Percentiles rank a stretch among this genome's conserved stretches.
These are phyloP conservation scores for Aspergillus taichungensis DNA, from an alignment of 495 filamentous ascomycete genomes.

Conservation along the genomic window DNA sequence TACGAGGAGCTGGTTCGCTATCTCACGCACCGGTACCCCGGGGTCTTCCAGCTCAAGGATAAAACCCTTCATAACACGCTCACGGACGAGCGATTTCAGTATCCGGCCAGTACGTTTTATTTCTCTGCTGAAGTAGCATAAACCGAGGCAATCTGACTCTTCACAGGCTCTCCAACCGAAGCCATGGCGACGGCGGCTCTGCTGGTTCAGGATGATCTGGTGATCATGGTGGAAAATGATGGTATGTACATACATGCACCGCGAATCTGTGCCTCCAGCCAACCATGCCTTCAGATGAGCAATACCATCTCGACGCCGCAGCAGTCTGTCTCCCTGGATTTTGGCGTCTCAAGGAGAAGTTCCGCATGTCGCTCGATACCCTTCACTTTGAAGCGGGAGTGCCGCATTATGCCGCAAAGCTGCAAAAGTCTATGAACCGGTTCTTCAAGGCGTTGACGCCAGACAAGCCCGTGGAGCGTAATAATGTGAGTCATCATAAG, in stretches of 20 bases:
- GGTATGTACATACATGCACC: too few species aligned
- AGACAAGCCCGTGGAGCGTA: slow-evolving; percentile 44
- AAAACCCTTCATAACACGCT: slow-evolving; percentile 54
- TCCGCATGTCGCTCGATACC: slow-evolving; percentile 62
- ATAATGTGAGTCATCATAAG: slow-evolving; percentile 21
- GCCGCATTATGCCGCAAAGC: slow-evolving; percentile 59
- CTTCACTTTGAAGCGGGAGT: slow-evolving; percentile 68
- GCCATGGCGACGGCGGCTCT: slow-evolving; percentile 61
- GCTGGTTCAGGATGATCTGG: slow-evolving; percentile 65
- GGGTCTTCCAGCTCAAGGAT: slow-evolving; percentile 46
- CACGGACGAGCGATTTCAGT: slow-evolving; percentile 57
- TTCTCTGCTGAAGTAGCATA: too few species aligned
- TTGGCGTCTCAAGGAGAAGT: slow-evolving; percentile 67
- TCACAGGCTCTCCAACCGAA: neutral
- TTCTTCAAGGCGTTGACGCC: slow-evolving; percentile 52
- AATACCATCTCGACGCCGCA: slow-evolving; percentile 68
- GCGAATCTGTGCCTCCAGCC: too few species aligned
- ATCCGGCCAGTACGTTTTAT: slow-evolving; percentile 48
- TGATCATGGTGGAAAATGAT: slow-evolving; percentile 62
- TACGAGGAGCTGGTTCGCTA: slow-evolving; percentile 60
- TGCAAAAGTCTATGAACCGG: slow-evolving; percentile 64
- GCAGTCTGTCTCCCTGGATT: slow-evolving; percentile 64
- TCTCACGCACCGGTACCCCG: slow-evolving; percentile 60
- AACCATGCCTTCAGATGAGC: slow-evolving; percentile 37
- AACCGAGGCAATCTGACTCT: too few species aligned